Percentiles rank a stretch among this genome's conserved stretches.
Conservation (phyloP, 176 grass and related monocot genomes). For the Carex scoparia region DNA sequence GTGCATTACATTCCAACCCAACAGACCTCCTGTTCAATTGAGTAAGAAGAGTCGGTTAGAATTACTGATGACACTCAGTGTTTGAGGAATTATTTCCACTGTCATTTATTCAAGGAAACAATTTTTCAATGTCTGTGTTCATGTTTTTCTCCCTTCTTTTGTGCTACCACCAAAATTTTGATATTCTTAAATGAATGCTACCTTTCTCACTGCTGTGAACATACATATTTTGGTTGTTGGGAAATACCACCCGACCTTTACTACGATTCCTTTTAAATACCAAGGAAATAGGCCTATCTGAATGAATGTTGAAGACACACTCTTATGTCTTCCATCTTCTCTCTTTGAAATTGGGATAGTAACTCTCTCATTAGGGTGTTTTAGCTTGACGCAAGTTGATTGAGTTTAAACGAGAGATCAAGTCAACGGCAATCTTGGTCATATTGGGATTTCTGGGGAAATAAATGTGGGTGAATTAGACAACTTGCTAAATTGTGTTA, state of each 20-base stretch:
- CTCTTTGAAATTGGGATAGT: not conserved
- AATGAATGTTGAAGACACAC: too few species aligned
- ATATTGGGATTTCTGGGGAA: not conserved
- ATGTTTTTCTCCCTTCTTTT: not conserved
- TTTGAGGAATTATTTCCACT: not conserved
- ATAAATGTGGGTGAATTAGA: not conserved
- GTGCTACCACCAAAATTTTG: too few species aligned
- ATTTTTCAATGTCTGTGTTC: too few species aligned
- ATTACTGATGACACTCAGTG: not conserved
- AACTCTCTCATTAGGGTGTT: not conserved
- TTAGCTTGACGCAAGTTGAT: not conserved
- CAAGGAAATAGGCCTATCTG: not conserved
- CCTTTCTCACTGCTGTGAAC: too few species aligned
- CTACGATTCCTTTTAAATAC: not conserved
- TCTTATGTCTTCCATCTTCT: not conserved
- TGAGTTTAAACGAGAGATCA: not conserved
- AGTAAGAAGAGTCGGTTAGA: not conserved
- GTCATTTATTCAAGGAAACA: too few species aligned
- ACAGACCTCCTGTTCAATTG: not conserved
- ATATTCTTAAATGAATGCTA: too few species aligned
- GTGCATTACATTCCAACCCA: not conserved
- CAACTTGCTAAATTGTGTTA: not conserved
- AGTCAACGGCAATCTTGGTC: not conserved
- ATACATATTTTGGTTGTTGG: not conserved
- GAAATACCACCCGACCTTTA: not conserved